Conservation (phyloP, 2,329 filamentous ascomycete genomes). For the Thielaviopsis populi region DNA sequence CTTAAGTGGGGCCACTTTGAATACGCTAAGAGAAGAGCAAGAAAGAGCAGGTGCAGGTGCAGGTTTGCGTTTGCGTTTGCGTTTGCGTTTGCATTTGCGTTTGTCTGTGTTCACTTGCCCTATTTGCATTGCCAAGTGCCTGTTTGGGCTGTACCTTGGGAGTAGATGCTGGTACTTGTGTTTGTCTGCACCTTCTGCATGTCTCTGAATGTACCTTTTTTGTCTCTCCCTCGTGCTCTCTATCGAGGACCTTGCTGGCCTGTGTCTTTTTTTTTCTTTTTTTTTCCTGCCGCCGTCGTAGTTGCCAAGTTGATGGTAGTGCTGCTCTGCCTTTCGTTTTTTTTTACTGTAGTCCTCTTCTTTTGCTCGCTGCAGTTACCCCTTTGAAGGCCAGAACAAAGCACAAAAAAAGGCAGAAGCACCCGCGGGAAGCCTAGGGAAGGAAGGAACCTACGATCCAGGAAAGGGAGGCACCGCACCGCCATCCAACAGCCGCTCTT, state of each 20-base stretch:
- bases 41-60: no score
- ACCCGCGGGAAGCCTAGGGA: not conserved
- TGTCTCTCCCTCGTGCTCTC: not conserved
- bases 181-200: not conserved
- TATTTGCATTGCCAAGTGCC: no score
- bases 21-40: no score
- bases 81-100: no score
- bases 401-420: not conserved
- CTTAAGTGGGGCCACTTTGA: no score
- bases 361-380: not conserved
- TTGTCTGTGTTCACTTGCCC: no score
- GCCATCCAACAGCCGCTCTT: not conserved
- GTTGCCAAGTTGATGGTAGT: not conserved
- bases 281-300: not conserved
- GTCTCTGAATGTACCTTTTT: not conserved
- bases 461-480: not conserved
- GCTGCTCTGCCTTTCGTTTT: not conserved
- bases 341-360: not conserved
- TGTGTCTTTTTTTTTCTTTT: not conserved
- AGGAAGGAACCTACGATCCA: constrained; percentile 3
- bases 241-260: no score
- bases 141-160: no score
- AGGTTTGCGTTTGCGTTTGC: no score
- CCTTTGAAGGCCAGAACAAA: not conserved
- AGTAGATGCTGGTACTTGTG: not conserved